phyloP scores from a whole-genome alignment of 805 yeast genomes.

The Myxozyma geophila region DNA sequence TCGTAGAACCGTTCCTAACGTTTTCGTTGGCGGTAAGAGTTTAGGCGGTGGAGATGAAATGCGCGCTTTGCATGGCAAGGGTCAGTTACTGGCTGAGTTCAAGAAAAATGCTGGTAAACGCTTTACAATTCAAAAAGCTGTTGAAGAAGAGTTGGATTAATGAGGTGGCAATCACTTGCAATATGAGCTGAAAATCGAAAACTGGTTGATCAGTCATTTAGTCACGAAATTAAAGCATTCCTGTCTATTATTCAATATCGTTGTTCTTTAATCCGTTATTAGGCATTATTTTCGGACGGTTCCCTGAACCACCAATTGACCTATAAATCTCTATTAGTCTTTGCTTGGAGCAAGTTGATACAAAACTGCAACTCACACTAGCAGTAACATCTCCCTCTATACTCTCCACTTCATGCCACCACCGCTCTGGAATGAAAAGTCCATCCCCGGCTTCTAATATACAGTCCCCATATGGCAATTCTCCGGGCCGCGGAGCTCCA shows the following conservation, averaged over 20 bases:
- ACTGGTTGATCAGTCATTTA: background rate
- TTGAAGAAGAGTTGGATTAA: background rate
- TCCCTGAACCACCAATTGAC: slow-evolving; percentile 38
- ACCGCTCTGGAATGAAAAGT: slow-evolving; percentile 31
- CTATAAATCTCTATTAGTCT: slow-evolving; percentile 6
- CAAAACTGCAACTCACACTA: slow-evolving; percentile 22
- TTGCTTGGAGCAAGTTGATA: background rate
- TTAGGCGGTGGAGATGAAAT: slow-evolving; percentile 92
- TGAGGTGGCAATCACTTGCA: background rate
- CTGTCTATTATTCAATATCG: background rate
- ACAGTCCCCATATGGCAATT: slow-evolving; percentile 15
- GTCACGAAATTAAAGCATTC: background rate
- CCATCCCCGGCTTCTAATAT: slow-evolving; percentile 35
- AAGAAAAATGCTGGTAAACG: slow-evolving; percentile 19
- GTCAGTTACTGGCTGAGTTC: slow-evolving; percentile 49
- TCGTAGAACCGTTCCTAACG: slow-evolving; percentile 88
- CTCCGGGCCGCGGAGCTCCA: slow-evolving; percentile 10
- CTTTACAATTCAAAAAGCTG: slow-evolving; percentile 1
- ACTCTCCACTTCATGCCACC: slow-evolving; percentile 37
- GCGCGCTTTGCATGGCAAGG: slow-evolving; percentile 60
- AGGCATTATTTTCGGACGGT: background rate
- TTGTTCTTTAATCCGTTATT: background rate
- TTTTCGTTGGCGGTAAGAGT: slow-evolving; percentile 71
- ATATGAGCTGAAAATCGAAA: background rate
- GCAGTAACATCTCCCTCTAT: slow-evolving; percentile 19